phyloP scores from a whole-genome alignment of 345 rosid genomes.

The Eutrema japonicum region DNA sequence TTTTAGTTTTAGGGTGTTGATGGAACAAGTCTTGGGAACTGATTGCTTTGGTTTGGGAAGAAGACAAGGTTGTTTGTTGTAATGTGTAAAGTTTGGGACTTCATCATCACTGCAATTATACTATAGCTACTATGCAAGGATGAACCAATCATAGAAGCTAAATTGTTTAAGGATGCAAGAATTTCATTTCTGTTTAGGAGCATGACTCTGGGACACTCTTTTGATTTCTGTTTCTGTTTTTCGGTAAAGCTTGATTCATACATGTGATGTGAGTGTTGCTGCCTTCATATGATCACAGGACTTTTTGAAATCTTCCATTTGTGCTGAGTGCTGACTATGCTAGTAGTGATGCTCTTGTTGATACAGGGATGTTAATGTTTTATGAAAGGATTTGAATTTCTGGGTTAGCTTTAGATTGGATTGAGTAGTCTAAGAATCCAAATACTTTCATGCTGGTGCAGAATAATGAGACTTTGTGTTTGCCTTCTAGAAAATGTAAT shows the following conservation, averaged over 20 bases:
- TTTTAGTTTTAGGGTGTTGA: slow-evolving; percentile 8
- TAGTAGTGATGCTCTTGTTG: background rate
- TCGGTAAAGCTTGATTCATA: background rate
- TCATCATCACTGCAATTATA: background rate
- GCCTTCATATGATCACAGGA: background rate
- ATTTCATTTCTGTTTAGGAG: slow-evolving; percentile 1
- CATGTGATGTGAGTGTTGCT: slow-evolving; percentile 3
- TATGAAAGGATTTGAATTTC: background rate
- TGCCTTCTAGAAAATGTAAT: background rate
- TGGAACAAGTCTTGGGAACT: background rate
- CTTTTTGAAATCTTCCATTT: background rate
- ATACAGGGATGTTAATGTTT: background rate
- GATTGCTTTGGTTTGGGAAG: slow-evolving; percentile 5
- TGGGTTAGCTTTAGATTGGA: background rate
- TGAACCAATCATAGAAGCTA: slow-evolving; percentile 14
- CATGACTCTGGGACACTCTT: background rate
- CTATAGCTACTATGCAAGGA: background rate
- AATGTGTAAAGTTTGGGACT: slow-evolving; percentile 23
- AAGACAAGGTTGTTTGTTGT: slow-evolving; percentile 1
- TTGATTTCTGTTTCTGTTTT: slow-evolving; percentile 10
- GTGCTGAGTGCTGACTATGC: background rate
- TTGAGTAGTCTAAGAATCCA: slow-evolving; percentile 7
- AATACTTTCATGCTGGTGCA: slow-evolving; percentile 8
- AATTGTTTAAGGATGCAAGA: background rate
- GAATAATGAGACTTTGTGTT: slow-evolving; percentile 12